phyloP scores from a whole-genome alignment of 2,329 filamentous ascomycete species.

The Fusarium buharicum region DNA sequence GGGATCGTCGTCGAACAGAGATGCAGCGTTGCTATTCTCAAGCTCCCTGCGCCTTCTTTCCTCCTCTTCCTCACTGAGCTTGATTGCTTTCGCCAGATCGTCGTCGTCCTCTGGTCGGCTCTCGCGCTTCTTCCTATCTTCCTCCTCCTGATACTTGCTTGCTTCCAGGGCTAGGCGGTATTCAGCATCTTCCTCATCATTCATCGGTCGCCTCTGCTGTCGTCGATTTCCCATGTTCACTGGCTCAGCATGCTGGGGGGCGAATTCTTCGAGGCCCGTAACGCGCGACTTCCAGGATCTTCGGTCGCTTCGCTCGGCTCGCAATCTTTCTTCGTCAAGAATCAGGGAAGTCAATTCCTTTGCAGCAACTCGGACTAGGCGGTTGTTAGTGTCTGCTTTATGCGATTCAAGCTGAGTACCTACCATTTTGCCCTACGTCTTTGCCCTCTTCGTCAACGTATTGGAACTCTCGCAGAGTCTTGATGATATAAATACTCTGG shows the following conservation, averaged over 20 bases:
- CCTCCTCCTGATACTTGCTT: constrained; percentile 94
- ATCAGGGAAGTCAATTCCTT: constrained; percentile 95
- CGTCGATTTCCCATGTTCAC: constrained; percentile 45
- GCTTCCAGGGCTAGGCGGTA: constrained; percentile 92
- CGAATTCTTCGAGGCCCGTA: constrained; percentile 88
- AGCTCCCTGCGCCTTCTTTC: constrained; percentile 87
- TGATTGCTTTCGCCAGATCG: constrained; percentile 93
- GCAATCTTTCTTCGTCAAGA: constrained; percentile 90
- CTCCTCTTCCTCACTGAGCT: constrained; percentile 93
- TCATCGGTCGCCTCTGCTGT: constrained; percentile 61
- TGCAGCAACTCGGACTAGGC: constrained; percentile 87
- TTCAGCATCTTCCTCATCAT: constrained; percentile 88
- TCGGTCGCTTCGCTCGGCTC: constrained; percentile 88
- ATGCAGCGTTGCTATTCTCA: constrained; percentile 83
- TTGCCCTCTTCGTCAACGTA: constrained; percentile 95
- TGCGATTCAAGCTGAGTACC: constrained; percentile 45
- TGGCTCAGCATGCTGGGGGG: constrained; percentile 56
- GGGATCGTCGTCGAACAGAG: constrained; percentile 87
- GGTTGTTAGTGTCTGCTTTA: constrained; percentile 31
- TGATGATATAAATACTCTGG: constrained; percentile 99
- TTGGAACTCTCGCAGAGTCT: constrained; percentile 95
- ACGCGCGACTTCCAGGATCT: constrained; percentile 98
- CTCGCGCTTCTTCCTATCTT: constrained; percentile 81
- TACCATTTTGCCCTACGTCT: constrained; percentile 97
- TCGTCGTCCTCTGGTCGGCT: constrained; percentile 76